Evolutionary conservation across 768 basidiomycete genomes (phyloP).

Genomic region (Leccinellum albellum): DNA sequence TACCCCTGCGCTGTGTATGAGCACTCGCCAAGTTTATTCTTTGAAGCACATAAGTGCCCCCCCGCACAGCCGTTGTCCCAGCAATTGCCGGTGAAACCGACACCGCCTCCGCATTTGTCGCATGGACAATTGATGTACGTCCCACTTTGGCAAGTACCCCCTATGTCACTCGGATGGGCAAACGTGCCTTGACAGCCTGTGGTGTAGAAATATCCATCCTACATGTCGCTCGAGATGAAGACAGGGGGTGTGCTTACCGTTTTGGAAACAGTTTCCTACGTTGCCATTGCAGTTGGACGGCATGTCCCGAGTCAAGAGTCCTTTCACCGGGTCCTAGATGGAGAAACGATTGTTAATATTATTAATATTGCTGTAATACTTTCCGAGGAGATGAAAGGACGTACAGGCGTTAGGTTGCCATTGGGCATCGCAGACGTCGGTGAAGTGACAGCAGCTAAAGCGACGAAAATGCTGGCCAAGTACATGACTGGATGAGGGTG

Average conservation of each 20-base stretch:
- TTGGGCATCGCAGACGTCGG: background rate
- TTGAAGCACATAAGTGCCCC: background rate
- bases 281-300: background rate
- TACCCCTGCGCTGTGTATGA: background rate
- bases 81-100: background rate
- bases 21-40: background rate
- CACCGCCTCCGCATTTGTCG: background rate
- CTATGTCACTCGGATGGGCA: background rate
- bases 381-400: background rate
- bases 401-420: background rate
- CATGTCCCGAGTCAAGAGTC: background rate
- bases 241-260: background rate
- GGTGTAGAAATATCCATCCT: background rate
- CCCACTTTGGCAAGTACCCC: background rate
- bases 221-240: background rate
- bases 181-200: background rate
- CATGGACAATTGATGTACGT: background rate
- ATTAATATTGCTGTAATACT: no score
- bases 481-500: background rate
- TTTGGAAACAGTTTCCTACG: background rate
- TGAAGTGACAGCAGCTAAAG: background rate
- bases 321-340: background rate
- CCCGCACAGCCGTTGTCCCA: background rate
- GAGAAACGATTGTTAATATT: background rate
- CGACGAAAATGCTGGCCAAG: background rate